phyloP scores from a whole-genome alignment of 129 eudicot genomes.

The Artemisia tridentata region DNA sequence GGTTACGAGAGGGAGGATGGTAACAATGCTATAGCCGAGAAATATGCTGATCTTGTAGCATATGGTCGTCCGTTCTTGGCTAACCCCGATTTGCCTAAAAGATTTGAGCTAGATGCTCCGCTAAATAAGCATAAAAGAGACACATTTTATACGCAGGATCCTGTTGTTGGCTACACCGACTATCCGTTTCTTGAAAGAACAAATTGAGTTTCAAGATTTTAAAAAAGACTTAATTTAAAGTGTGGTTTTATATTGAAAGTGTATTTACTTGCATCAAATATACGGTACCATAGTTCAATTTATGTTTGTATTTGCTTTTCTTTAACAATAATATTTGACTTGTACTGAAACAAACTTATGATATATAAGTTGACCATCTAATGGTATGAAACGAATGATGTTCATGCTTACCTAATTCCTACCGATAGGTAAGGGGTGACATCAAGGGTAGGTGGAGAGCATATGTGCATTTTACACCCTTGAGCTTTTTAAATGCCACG shows the following conservation, averaged over 20 bases:
- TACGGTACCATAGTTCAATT: no score
- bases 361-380: no score
- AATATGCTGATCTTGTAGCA: conserved; percentile 29
- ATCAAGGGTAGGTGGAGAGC: conserved; percentile 8
- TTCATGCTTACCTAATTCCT: neutral
- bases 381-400: no score
- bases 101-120: conserved; percentile 29
- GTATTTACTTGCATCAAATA: no score
- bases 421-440: neutral
- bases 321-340: no score
- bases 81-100: conserved; percentile 33
- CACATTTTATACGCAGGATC: conserved; percentile 21
- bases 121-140: conserved; percentile 28
- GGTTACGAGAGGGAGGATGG: conserved; percentile 36
- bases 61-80: conserved; percentile 37
- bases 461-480: neutral
- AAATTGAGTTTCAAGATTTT: neutral
- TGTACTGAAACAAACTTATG: no score
- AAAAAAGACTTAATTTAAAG: neutral
- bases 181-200: conserved; percentile 24
- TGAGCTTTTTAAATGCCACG: neutral
- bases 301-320: no score
- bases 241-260: no score
- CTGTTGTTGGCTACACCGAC: conserved; percentile 28
- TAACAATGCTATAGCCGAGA: conserved; percentile 21